A percentile compares a stretch with the other conserved stretches of the same genome.
Conservation (phyloP, 2,329 filamentous ascomycete genomes). For the Nemania serpens region DNA sequence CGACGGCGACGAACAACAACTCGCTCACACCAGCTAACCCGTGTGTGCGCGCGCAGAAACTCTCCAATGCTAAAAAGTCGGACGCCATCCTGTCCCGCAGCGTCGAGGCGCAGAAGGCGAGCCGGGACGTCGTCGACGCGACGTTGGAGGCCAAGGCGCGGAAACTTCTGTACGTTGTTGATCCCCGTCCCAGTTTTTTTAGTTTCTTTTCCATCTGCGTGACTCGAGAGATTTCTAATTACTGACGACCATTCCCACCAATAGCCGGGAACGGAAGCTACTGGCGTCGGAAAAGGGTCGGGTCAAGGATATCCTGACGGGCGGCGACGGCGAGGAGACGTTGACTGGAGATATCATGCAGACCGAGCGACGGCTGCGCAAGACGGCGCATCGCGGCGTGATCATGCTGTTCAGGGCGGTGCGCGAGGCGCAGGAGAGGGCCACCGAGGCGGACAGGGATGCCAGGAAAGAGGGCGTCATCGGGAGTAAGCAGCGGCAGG, state of each 20-base stretch:
- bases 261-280: constrained; percentile 73
- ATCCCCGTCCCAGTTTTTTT: neutral
- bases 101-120: constrained; percentile 72
- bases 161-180: constrained; percentile 60
- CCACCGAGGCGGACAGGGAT: constrained; percentile 73
- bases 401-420: constrained; percentile 97
- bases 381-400: constrained; percentile 90
- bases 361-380: constrained; percentile 78
- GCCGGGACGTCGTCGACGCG: constrained; percentile 72
- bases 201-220: no score
- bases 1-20: neutral
- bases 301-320: constrained; percentile 80
- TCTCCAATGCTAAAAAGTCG: constrained; percentile 77
- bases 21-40: constrained; percentile 14
- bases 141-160: constrained; percentile 82
- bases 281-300: constrained; percentile 83
- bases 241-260: neutral
- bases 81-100: constrained; percentile 93
- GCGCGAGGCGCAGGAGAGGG: constrained; percentile 87
- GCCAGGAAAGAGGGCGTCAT: constrained; percentile 74
- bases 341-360: constrained; percentile 64
- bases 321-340: constrained; percentile 51
- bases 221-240: no score
- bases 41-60: constrained; percentile 58
- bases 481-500: constrained; percentile 78